These are phyloP conservation scores for Metschnikowia hibisci DNA, from an alignment of 805 yeast species.

Conservation along the genomic window DNA sequence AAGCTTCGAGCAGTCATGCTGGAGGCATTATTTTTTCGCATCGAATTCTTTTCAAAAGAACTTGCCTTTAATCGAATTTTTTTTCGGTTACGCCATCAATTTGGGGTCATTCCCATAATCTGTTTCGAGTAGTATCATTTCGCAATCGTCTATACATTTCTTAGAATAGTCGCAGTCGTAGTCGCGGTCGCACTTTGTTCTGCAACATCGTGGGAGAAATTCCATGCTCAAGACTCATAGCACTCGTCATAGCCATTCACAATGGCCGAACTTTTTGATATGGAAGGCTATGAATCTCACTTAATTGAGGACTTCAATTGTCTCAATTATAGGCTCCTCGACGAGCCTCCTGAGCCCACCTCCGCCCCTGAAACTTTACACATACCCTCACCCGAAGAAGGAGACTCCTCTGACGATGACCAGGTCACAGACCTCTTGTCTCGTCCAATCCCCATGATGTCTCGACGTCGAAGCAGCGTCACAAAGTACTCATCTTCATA, in stretches of 20 bases:
- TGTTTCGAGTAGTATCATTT: no score
- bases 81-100: no score
- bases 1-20: no score
- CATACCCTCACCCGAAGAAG: slow-evolving; percentile 1
- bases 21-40: not conserved
- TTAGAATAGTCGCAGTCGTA: no score
- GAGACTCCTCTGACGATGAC: slow-evolving; percentile 15
- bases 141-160: no score
- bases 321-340: slow-evolving; percentile 27
- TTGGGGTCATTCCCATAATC: no score
- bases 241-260: not conserved
- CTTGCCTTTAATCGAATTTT: no score
- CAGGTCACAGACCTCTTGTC: slow-evolving; percentile 16
- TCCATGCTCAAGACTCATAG: not conserved
- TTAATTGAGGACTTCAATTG: slow-evolving; percentile 12
- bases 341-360: slow-evolving; percentile 9
- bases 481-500: slow-evolving; percentile 26
- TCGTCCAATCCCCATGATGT: slow-evolving; percentile 12
- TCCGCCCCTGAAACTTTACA: not conserved
- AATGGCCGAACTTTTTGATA: slow-evolving; percentile 34
- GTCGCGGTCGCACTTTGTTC: not conserved
- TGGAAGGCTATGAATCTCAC: slow-evolving; percentile 32
- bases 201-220: not conserved
- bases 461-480: slow-evolving; percentile 19
- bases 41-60: no score